Evolutionary conservation across 257 asterid genomes (phyloP), one percentile per base, ranked within the genome.

Genomic region (Solanum rostratum): DNA sequence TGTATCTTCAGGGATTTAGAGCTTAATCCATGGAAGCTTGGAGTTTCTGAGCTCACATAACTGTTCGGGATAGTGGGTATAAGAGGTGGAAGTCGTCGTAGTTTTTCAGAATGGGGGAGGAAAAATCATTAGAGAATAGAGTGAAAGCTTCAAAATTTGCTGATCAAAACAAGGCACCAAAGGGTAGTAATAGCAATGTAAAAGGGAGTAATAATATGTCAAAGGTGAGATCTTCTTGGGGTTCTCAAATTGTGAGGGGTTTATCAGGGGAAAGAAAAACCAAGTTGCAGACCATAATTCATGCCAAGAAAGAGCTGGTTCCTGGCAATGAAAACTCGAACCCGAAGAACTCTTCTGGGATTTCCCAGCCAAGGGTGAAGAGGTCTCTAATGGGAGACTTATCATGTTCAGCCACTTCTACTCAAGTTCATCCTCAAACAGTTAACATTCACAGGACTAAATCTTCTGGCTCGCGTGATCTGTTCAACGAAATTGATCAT

Each of bases 221-320:
- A 8, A 93, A 90, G 87, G 92, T 89, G 88, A 95, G 91, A 86
- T 91, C 97, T 66, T 94, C 97, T 6, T 95, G 99, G 99, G 95
- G 98, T 69, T 92, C 98, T 45, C 92, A 95, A 37, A 88, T 94
- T 52, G 99, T 93, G 82, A 95, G 92, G 87, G 98, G 98, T 3
- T 91, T 95, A 69, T 91, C 98, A 18, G 97, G 93, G 59, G 98
- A 95, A 10, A 95, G 87, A 91, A 95, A 93, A 86, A 81, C 93
- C 80, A 95, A 93, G 63, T 62, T 89, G 83, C 95, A 91, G 8
- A 84, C 89, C 84, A 84, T 93, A 45, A 88, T 90, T 53, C 93
- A 91, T 62, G 85, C 87, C 85, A 94, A 91, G 88, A 93, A 91
- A 83, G 66, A 84, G 49, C 95, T 92, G 6, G 88, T 89, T 83